Conservation (phyloP, 345 rosid species). For the Conringia planisiliqua region DNA sequence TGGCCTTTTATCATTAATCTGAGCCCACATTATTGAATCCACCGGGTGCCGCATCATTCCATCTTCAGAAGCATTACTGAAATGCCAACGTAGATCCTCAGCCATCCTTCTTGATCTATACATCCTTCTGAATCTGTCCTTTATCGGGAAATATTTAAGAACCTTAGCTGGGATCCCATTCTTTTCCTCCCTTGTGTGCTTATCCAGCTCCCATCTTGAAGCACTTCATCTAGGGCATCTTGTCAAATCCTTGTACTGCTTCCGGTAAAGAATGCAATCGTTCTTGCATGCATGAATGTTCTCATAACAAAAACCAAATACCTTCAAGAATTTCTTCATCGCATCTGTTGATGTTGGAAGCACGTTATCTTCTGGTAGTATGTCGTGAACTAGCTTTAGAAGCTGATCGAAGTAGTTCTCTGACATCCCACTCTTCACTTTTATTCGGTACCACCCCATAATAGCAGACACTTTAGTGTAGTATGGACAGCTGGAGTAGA, state of each 20-base stretch:
- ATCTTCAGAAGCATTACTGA: neutral
- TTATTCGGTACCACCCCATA: neutral
- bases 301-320: neutral
- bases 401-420: neutral
- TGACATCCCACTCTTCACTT: neutral
- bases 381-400: neutral
- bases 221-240: neutral
- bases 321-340: neutral
- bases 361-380: neutral
- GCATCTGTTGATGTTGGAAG: neutral
- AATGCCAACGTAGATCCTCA: neutral
- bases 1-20: neutral
- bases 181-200: neutral
- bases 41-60: neutral
- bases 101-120: neutral
- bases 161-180: neutral
- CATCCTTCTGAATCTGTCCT: neutral
- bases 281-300: neutral
- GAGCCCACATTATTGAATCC: neutral
- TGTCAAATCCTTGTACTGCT: neutral
- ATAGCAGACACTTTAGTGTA: neutral
- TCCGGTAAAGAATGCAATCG: neutral
- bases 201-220: neutral
- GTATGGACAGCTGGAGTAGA: neutral
- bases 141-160: neutral